Base-by-base conservation (phyloP, 495 filamentous ascomycete species). In the Amphirosellinia nigrospora region DNA sequence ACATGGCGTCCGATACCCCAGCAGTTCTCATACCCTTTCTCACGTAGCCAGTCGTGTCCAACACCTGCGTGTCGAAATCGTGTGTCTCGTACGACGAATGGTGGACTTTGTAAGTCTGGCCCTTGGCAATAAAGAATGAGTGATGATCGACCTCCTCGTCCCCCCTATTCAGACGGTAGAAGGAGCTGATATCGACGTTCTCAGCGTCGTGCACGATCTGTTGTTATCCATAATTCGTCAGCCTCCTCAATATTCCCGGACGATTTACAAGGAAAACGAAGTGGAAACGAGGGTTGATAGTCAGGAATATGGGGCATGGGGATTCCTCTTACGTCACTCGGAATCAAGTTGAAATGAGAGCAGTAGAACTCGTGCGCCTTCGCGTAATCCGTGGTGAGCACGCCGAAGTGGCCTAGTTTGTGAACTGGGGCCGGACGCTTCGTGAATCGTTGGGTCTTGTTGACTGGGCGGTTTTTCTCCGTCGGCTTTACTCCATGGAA, bases 1-100 rank as follows among this genome's bases (percentile, higher is more conserved):
- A 90, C 82, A 84, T 93, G 89, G 79, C 92, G 73, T 72, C 92
- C 83, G 70, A 91, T 86, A 0, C 91, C 91, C 92, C 92, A 94
- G 65, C 89, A 89, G 68, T 86, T 87, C 68, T 85, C 82, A 74
- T 92, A 91, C 1, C 86, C 87, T 76, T 90, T 87, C 68, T 85
- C 75, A 0, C 82, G 82, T 9, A 94, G 83, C 88, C 89, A 92
- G 61, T 91, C 85, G 76, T 94, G 92, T 2, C 92, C 5, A 93
- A 82, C 41, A 89, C 81, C 80, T 93, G 91, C 0, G 89, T 87
- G 71, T 94, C 92, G 72, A 91, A 92, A 74, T 94, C 91, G 75
- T 91, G 86, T 8, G 92, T 90, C 77, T 94, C 91, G 68, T 90
- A 94, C 4, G 86, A 89, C 34, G 86, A 87, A 74, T 94, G 92